A percentile compares a stretch with the other conserved stretches of the same genome.
Conservation (phyloP, 2,329 filamentous ascomycete species). For the Penicillium decumbens region DNA sequence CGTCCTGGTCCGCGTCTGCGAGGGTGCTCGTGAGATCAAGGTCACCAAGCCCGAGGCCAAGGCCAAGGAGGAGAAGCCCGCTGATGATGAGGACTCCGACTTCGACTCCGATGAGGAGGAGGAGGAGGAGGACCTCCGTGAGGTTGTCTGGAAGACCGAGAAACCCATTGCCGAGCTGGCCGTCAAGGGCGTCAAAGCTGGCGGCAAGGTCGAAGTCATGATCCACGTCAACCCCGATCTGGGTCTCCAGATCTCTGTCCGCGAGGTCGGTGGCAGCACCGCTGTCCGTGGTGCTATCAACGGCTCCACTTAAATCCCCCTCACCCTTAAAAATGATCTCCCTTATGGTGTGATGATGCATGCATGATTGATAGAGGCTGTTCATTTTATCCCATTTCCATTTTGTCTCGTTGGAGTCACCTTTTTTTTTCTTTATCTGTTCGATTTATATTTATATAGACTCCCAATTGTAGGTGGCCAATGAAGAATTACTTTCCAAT, state of each 20-base stretch:
- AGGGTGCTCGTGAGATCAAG: conserved; percentile 88
- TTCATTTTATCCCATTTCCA: conserved; percentile 17
- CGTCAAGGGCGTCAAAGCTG: conserved; percentile 78
- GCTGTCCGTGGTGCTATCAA: conserved; percentile 65
- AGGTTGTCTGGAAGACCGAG: conserved; percentile 89
- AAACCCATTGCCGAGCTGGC: conserved; percentile 78
- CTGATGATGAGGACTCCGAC: conserved; percentile 58
- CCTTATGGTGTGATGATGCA: conserved; percentile 27
- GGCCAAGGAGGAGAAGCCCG: conserved; percentile 58
- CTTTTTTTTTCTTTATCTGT: conserved; percentile 10
- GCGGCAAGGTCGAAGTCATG: conserved; percentile 86
- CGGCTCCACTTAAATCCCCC: conserved; percentile 23
- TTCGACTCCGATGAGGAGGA: conserved; percentile 59
- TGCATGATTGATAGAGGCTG: conserved; percentile 28
- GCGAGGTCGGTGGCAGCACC: conserved; percentile 82
- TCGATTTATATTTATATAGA: conserved; percentile 13
- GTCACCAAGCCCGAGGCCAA: conserved; percentile 82
- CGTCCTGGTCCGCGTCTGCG: conserved; percentile 80
- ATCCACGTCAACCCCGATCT: conserved; percentile 81
- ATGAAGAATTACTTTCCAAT: conserved; percentile 12
- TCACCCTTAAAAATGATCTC: conserved; percentile 13
- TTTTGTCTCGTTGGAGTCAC: conserved; percentile 22
- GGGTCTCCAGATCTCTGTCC: conserved; percentile 69
- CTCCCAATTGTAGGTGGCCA: conserved; percentile 17
- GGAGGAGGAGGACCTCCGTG: conserved; percentile 78